Evolutionary conservation across 2,329 filamentous ascomycete genomes (phyloP).

Genomic region (Colletotrichum paranaense): DNA sequence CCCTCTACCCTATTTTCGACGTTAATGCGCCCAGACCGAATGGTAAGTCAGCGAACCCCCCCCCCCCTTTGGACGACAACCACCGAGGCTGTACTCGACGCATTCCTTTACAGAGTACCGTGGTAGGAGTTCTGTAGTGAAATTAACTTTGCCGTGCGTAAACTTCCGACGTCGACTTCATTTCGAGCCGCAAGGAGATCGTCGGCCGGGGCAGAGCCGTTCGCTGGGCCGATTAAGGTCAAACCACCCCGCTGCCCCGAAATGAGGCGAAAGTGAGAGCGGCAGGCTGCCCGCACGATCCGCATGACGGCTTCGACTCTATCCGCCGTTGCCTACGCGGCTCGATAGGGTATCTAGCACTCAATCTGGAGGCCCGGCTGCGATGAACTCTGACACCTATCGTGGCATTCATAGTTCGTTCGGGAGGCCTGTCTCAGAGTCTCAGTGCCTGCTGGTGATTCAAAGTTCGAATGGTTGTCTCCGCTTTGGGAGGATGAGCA

Average conservation of each 20-base stretch:
- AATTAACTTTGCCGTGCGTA: neutral
- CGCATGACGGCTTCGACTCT: slow-evolving; percentile 26
- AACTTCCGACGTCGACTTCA: slow-evolving; percentile 9
- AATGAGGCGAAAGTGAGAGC: neutral
- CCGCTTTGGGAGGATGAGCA: neutral
- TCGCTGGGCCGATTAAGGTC: neutral
- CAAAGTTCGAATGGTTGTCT: neutral
- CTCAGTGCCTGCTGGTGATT: neutral
- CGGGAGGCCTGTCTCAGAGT: neutral
- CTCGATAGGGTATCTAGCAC: neutral
- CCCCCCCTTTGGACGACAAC: neutral
- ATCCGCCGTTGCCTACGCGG: neutral
- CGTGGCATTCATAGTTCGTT: neutral
- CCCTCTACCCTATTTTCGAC: slow-evolving; percentile 25
- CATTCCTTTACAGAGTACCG: neutral
- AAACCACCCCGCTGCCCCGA: neutral
- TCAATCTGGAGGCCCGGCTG: neutral
- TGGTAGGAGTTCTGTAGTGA: neutral
- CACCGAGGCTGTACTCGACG: neutral
- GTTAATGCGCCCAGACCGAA: slow-evolving; percentile 21
- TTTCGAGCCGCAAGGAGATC: slow-evolving; percentile 7
- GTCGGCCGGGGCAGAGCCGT: neutral
- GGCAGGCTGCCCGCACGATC: slow-evolving; percentile 9
- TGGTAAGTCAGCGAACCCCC: neutral
- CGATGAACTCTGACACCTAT: neutral